Conservation (phyloP, 352 stramenopile genomes). For the Phytopythium ostracodes region DNA sequence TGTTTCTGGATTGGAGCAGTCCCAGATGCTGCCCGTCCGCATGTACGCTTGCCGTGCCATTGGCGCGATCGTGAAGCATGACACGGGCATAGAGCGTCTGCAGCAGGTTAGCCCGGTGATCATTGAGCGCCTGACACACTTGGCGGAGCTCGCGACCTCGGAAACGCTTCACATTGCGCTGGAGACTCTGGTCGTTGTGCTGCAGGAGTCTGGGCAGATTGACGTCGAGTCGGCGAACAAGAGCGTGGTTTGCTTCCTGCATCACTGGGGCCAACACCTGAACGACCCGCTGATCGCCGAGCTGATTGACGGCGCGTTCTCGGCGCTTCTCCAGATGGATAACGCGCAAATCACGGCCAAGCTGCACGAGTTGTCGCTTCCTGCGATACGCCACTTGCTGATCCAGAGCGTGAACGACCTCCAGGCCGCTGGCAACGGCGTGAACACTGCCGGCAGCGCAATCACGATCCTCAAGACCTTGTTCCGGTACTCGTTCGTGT, state of each 20-base stretch:
- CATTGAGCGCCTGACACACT: slow-evolving; percentile 52
- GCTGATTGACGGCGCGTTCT: slow-evolving; percentile 65
- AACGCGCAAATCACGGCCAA: slow-evolving; percentile 49
- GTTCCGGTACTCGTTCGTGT: slow-evolving; percentile 64
- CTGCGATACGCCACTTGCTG: slow-evolving; percentile 56
- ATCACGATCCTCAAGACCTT: slow-evolving; percentile 75
- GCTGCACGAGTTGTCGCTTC: slow-evolving; percentile 61
- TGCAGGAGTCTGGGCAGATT: slow-evolving; percentile 49
- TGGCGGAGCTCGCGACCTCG: slow-evolving; percentile 51
- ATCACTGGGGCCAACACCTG: slow-evolving; percentile 62
- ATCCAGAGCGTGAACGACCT: slow-evolving; percentile 43
- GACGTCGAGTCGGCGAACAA: slow-evolving; percentile 33
- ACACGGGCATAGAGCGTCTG: slow-evolving; percentile 52
- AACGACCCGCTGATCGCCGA: slow-evolving; percentile 76
- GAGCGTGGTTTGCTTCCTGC: slow-evolving; percentile 57
- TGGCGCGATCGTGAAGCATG: slow-evolving; percentile 58
- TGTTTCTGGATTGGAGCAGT: slow-evolving; percentile 67
- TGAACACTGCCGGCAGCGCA: slow-evolving; percentile 57
- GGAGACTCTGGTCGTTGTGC: slow-evolving; percentile 68
- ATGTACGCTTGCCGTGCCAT: slow-evolving; percentile 79
- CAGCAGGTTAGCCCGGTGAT: slow-evolving; percentile 43
- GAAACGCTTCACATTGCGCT: slow-evolving; percentile 79
- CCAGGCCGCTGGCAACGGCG: slow-evolving; percentile 44
- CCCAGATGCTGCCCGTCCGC: slow-evolving; percentile 68
- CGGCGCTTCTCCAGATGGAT: slow-evolving; percentile 60